Evolutionary conservation across 2,329 filamentous ascomycete genomes (phyloP).

Genomic region (Diaporthe citriasiana): DNA sequence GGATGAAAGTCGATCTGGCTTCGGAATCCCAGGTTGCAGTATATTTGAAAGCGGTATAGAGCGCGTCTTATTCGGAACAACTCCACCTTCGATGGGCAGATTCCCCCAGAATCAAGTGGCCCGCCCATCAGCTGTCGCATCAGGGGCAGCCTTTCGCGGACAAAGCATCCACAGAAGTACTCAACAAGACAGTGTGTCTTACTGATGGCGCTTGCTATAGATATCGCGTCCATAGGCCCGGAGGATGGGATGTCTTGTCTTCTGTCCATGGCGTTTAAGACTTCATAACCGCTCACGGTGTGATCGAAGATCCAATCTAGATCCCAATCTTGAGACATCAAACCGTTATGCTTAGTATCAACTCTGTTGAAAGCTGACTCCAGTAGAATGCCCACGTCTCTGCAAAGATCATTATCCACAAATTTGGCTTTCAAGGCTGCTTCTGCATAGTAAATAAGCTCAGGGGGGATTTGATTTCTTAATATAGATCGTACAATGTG

Average conservation of each 20-base stretch:
- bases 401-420: background rate
- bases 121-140: background rate
- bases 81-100: background rate
- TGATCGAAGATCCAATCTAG: background rate
- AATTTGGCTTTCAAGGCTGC: background rate
- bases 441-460: background rate
- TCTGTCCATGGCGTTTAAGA: background rate
- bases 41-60: slow-evolving; percentile 24
- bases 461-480: background rate
- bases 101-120: too few species aligned
- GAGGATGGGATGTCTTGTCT: background rate
- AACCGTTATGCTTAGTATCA: background rate
- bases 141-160: background rate
- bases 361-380: background rate
- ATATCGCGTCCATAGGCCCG: background rate
- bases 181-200: background rate
- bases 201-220: background rate
- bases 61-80: background rate
- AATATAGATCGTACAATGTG: background rate
- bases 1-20: background rate
- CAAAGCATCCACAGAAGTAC: background rate
- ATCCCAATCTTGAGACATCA: background rate
- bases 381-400: background rate
- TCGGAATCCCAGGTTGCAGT: background rate
- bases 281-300: accelerated